Conservation (phyloP, 345 rosid species). For the Melaleuca quinquenervia region DNA sequence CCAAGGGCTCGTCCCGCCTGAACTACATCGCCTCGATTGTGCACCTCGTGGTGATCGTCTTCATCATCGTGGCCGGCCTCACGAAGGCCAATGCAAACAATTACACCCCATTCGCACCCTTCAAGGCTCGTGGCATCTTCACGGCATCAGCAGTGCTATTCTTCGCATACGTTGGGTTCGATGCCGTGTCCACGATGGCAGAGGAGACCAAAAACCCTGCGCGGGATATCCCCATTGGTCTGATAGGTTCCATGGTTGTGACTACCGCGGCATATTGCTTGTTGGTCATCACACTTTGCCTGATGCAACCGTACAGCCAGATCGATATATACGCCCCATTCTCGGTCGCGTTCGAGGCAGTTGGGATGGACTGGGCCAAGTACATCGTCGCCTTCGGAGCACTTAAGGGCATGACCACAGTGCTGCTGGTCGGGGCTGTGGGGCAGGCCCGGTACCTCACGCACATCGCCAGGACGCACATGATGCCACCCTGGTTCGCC, state of each 20-base stretch:
- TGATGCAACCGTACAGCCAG: conserved; percentile 16
- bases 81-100: conserved; percentile 19
- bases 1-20: conserved; percentile 39
- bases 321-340: conserved; percentile 23
- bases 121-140: conserved; percentile 22
- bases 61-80: conserved; percentile 36
- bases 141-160: conserved; percentile 26
- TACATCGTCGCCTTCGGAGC: conserved; percentile 33
- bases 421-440: conserved; percentile 23
- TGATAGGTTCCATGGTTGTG: conserved; percentile 24
- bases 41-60: conserved; percentile 23
- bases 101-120: conserved; percentile 15
- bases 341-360: conserved; percentile 25
- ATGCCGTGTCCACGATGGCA: conserved; percentile 37
- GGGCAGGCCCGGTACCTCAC: conserved; percentile 43
- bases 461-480: conserved; percentile 40
- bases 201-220: conserved; percentile 38
- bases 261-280: conserved; percentile 12
- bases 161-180: conserved; percentile 38
- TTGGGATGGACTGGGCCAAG: conserved; percentile 37
- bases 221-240: conserved; percentile 32
- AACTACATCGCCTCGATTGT: conserved; percentile 29
- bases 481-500: conserved; percentile 46
- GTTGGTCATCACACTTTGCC: conserved; percentile 15
- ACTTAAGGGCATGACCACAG: conserved; percentile 36